Base-by-base conservation (phyloP, 345 rosid genomes). In the Sonneratia caseolaris region DNA sequence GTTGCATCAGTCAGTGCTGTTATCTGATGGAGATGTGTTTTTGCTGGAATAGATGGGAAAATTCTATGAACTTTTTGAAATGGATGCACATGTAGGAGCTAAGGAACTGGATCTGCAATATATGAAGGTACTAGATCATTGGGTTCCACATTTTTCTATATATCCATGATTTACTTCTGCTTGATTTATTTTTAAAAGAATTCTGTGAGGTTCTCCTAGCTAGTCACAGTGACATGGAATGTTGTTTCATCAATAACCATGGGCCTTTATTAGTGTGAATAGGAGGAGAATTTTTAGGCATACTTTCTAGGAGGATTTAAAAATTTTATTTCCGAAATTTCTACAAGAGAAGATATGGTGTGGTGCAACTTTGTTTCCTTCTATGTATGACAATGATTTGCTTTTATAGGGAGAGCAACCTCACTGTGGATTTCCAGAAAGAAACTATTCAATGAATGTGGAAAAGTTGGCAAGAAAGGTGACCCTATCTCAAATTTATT, bases 341-440 rank as follows among this genome's bases (percentile, higher is more conserved):
- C 45, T 42, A 42, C 10, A 42, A 42, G 7, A 42, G 64, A 48
- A 59, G 65, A 70, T 36, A 32, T 56, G 35, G 47, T 53, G 22
- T 56, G 45, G n/a, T 5, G 2, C 38, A 70, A 36, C 64, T 13
- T 7, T 53, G 40, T 51, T 43, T 72, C 47, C 35, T 38, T 32
- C 14, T 64, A 24, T 51, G 69, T 66, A 57, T 66, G 55, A 57
- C 49, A 51, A 0, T 59, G 9, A 67, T 48, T 11, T 56, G 18
- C 70, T 49, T 49, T 22, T 36, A 37, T 67, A 95, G 99, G 99
- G 99, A 70, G 99, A 89, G 49, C 99, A 95, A 80, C 99, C 99
- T 66, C 99, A 95, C 74, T 95, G 99, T 87, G 99, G 99, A 72
- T 95, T 95, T 84, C 99, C 99, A 4, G 99, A 95, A 85, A 90